Evolutionary conservation across 139 green algal genomes (phyloP), one percentile per base, ranked within the genome.

Genomic region (Picochlorum costavermella): DNA sequence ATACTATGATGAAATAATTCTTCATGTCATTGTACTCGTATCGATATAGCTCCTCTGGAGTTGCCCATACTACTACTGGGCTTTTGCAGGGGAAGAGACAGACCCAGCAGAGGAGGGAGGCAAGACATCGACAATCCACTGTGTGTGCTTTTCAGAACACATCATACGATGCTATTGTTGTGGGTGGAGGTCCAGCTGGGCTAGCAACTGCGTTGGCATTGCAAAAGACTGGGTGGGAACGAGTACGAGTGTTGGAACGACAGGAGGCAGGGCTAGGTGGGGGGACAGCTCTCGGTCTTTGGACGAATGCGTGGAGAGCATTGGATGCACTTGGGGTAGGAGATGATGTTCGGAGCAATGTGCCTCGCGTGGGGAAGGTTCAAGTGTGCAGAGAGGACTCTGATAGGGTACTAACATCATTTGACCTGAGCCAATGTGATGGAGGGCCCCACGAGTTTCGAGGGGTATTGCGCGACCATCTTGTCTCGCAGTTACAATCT

Each of bases 251-350:
- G 14, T 49, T 89, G n/a, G 85, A 92, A 64, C 50, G 65, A 5
- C 63, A 53, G n/a, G n/a, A n/a, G 8, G 56, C 43, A 2, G 56
- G 76, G 17, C 17, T 61, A 0, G 26, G 59, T 1, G 76, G 76
- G 29, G 86, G 86, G 10, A 70, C 75, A 2, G 84, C 86, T 16
- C 79, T 92, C 61, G 86, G 75, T 0, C 50, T 94, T 6, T 90
- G 83, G 81, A 71, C 74, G 28, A 94, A 94, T 61, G 86, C 80
- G 2, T 94, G 85, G 80, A 63, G 74, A 14, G 84, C 84, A 0
- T 71, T 94, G 70, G 86, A 94, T 44, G 76, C 69, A 0, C 64
- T 94, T 23, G 80, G 75, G 1, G 75, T 80, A 6, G 86, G 51
- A 9, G 71, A 83, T 12, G 29, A 64, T 29, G 64, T 91, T 58